Evolutionary conservation across 2,329 filamentous ascomycete species (phyloP), one percentile per base, ranked within the genome.

Genomic region (Blastomyces emzantsi): DNA sequence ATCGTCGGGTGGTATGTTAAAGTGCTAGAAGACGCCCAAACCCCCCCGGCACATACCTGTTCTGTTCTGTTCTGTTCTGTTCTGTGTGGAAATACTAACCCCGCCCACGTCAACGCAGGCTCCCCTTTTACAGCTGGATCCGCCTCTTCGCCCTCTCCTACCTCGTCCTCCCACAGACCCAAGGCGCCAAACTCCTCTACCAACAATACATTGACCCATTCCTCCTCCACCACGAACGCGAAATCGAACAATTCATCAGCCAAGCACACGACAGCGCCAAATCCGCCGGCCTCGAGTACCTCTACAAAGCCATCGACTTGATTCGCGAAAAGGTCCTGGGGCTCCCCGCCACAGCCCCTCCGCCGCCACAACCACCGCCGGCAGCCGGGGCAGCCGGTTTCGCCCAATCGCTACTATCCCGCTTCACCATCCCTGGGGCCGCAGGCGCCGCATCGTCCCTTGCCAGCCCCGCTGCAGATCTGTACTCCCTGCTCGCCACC

Each of bases 111-210:
- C 60, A 43, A 45, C 58, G 8, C 60, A 89, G 86, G 90, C 80
- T 97, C 47, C 94, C 94, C 2, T 95, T 97, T 77, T 99, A 97
- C 79, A 85, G 90, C 69, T 97, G 92, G 84, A 81, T 96, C 71
- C 91, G 94, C 68, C 85, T 97, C 62, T 80, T 87, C 73, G 88
- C 94, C 77, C 86, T 97, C 73, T 86, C 94, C 68, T 99, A 97
- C 80, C 90, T 99, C 66, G 92, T 97, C 72, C 86, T 96, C n/a
- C 94, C 93, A 0, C 93, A 96, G 76, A 94, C 91, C n/a, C 93
- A 97, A 74, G 94, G 94, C 74, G 92, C 92, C 64, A 89, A 89
- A 66, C 79, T 89, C 70, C 81, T 97, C 67, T 99, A 97, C 80
- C 86, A 92, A 72, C 83, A 86, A 66, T 87, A 94, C 75, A 82